A percentile compares a stretch with the other conserved stretches of the same genome.
These are phyloP conservation scores for Trypanosoma lewisi DNA, from an alignment of 208 protist species.

Conservation along the genomic window DNA sequence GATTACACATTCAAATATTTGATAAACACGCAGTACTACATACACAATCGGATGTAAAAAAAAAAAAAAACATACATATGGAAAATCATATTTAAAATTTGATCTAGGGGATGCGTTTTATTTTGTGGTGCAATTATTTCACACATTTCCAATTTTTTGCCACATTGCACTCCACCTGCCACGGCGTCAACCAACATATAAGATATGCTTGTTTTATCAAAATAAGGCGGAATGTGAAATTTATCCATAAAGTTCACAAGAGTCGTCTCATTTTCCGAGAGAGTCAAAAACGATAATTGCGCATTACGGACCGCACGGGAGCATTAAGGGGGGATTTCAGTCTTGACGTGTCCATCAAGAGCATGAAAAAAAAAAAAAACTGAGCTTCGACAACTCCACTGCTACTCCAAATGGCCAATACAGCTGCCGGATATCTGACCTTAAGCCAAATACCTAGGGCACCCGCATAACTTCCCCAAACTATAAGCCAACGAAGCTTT, in stretches of 20 bases:
- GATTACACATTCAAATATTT: slow-evolving; percentile 25
- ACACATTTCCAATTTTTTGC: slow-evolving; percentile 32
- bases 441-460: slow-evolving; percentile 39
- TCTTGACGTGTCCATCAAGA: slow-evolving; percentile 36
- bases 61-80: slow-evolving; percentile 26
- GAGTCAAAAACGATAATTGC: slow-evolving; percentile 15
- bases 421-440: slow-evolving; percentile 35
- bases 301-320: slow-evolving; percentile 14
- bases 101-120: slow-evolving; percentile 11
- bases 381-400: slow-evolving; percentile 42
- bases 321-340: slow-evolving; percentile 27
- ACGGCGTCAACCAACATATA: slow-evolving; percentile 43
- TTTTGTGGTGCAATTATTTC: slow-evolving; percentile 20
- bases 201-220: slow-evolving; percentile 27
- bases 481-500: slow-evolving; percentile 35
- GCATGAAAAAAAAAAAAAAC: slow-evolving; percentile 36
- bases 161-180: slow-evolving; percentile 43
- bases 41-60: slow-evolving; percentile 33
- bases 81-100: slow-evolving; percentile 23
- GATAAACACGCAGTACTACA: slow-evolving; percentile 40
- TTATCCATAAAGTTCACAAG: slow-evolving; percentile 13
- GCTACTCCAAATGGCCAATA: slow-evolving; percentile 36
- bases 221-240: slow-evolving; percentile 31
- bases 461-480: slow-evolving; percentile 46
- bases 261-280: slow-evolving; percentile 24